Evolutionary conservation across 1,284 basidiomycete species (phyloP).

Genomic region (Trichosporon sp.): DNA sequence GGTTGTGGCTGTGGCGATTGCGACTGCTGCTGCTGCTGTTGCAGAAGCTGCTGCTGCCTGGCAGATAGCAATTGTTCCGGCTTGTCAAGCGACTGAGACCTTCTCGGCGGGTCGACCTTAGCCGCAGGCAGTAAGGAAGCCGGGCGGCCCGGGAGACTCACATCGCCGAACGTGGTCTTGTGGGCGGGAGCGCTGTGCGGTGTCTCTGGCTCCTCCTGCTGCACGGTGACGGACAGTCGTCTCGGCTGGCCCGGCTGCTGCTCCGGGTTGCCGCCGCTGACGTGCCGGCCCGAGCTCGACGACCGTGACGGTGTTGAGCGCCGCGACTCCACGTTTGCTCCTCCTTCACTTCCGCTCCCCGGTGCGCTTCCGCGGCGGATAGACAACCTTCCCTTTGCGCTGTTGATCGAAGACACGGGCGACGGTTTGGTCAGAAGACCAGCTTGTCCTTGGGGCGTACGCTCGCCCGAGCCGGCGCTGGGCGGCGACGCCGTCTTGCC

Average conservation of each 20-base stretch:
- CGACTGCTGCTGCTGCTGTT: neutral
- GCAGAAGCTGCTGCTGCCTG: neutral
- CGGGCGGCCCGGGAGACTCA: neutral
- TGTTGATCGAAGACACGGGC: neutral
- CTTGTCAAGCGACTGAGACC: neutral
- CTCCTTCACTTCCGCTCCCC: neutral
- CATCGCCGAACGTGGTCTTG: conserved; percentile 14
- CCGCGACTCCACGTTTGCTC: neutral
- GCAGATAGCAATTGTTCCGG: neutral
- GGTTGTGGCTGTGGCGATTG: neutral
- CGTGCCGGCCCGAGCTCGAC: conserved; percentile 21
- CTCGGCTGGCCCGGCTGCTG: neutral
- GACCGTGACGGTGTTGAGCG: conserved; percentile 1
- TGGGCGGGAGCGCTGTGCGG: conserved; percentile 15
- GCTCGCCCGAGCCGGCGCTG: neutral
- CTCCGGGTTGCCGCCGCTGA: neutral
- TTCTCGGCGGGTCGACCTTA: neutral
- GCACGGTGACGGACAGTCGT: neutral
- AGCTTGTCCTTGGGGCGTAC: neutral
- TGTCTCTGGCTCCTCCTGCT: conserved; percentile 11
- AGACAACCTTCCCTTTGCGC: neutral
- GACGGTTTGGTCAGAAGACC: neutral
- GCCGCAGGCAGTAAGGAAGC: neutral
- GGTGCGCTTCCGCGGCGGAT: neutral
- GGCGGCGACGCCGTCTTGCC: conserved; percentile 2